phyloP scores from a whole-genome alignment of 176 grass and related monocot genomes.

The Thalia dealbata region DNA sequence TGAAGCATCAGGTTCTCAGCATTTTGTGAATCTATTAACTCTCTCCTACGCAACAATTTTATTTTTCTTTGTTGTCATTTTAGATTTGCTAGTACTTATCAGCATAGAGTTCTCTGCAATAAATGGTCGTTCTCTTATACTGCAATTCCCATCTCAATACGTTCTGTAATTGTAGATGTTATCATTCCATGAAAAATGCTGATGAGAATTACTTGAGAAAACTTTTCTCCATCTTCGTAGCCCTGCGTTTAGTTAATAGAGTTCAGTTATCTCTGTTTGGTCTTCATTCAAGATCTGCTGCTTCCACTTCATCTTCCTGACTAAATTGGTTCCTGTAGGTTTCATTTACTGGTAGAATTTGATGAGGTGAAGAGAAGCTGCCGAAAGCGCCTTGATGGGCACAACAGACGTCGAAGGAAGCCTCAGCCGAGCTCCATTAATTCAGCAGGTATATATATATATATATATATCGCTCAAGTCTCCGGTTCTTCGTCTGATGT shows the following conservation, averaged over 20 bases:
- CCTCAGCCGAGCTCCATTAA: slow-evolving; percentile 43
- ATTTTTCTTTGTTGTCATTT: neutral
- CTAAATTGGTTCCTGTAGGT: slow-evolving; percentile 27
- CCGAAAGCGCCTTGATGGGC: slow-evolving; percentile 62
- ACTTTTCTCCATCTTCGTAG: neutral
- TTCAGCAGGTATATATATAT: slow-evolving; percentile 23
- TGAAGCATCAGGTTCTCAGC: too few species aligned
- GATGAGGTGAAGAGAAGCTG: slow-evolving; percentile 82
- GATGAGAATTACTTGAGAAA: neutral
- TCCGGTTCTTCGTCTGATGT: neutral
- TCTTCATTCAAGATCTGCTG: neutral
- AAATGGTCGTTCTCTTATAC: neutral
- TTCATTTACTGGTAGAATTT: slow-evolving; percentile 68
- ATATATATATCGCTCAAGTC: neutral
- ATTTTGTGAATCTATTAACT: neutral
- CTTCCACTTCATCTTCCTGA: neutral
- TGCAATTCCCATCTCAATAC: neutral
- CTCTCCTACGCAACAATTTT: neutral
- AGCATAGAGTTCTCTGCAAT: neutral
- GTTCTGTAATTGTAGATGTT: neutral
- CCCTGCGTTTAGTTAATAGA: neutral
- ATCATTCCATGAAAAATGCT: neutral
- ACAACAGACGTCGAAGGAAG: slow-evolving; percentile 79
- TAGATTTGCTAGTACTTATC: neutral
- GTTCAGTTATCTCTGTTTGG: neutral